These are phyloP conservation scores for Aspergillus pseudoglaucus DNA, from an alignment of 2,329 filamentous ascomycete species.

Conservation along the genomic window DNA sequence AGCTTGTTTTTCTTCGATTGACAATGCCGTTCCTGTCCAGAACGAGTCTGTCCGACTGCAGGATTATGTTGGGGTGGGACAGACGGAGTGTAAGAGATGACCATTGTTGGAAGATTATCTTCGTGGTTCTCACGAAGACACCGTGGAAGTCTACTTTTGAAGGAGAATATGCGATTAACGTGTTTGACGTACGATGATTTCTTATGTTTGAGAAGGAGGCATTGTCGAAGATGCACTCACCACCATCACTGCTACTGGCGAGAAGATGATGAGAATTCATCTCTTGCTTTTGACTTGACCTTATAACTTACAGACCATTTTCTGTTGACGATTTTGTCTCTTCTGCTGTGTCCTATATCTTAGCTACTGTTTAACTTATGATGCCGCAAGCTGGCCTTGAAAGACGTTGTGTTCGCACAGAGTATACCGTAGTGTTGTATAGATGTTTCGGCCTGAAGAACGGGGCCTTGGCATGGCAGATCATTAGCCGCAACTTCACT, in stretches of 20 bases:
- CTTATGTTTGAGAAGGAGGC: conserved; percentile 8
- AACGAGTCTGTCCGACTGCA: conserved; percentile 7
- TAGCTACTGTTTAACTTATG: conserved; percentile 37
- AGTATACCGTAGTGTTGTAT: background rate
- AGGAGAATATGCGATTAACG: background rate
- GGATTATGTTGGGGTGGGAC: conserved; percentile 6
- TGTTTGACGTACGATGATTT: conserved; percentile 1
- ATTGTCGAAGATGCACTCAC: conserved; percentile 6
- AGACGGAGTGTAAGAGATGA: conserved; percentile 6
- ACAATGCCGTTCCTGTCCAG: conserved; percentile 17
- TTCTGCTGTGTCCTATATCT: conserved; percentile 34
- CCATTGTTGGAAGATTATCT: conserved; percentile 18
- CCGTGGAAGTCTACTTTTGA: too few species aligned
- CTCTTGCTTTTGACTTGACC: conserved; percentile 7
- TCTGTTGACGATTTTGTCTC: conserved; percentile 28
- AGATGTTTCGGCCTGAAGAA: background rate
- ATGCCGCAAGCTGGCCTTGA: conserved; percentile 24
- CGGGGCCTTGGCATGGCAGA: background rate
- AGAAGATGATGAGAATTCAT: conserved; percentile 2
- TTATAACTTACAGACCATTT: conserved; percentile 9
- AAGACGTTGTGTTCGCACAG: background rate
- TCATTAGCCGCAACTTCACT: background rate
- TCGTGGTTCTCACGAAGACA: conserved; percentile 11
- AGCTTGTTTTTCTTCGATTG: conserved; percentile 14
- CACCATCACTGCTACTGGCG: conserved; percentile 12